phyloP scores from a whole-genome alignment of 2,329 filamentous ascomycete genomes.

The Aspergillus viridinutans region DNA sequence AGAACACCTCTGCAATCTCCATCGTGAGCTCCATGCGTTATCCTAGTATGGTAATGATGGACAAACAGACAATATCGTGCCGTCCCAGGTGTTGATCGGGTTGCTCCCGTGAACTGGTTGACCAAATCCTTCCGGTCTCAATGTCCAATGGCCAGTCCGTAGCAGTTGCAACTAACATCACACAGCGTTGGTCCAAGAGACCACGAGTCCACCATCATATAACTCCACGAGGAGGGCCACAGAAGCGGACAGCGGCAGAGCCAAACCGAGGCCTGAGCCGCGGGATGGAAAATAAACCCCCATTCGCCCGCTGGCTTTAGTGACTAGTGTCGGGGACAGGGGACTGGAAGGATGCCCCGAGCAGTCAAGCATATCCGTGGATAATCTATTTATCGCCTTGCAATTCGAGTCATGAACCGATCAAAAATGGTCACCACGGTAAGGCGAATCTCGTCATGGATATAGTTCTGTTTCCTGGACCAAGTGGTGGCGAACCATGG shows the following conservation, averaged over 20 bases:
- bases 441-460: background rate
- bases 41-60: background rate
- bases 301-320: background rate
- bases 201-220: background rate
- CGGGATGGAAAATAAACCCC: background rate
- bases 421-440: background rate
- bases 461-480: background rate
- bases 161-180: background rate
- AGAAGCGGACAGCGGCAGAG: background rate
- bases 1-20: background rate
- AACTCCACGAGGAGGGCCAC: too few relatives aligned
- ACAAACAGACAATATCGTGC: slow-evolving; percentile 3
- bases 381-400: background rate
- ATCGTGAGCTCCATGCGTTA: background rate
- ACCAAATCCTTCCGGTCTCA: background rate
- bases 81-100: slow-evolving; percentile 13
- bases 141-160: background rate
- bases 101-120: background rate
- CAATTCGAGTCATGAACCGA: background rate
- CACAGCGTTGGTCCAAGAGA: background rate
- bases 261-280: background rate
- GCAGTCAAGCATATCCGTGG: background rate
- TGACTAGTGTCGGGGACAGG: background rate
- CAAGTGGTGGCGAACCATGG: background rate
- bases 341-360: background rate